phyloP scores from a whole-genome alignment of 495 filamentous ascomycete genomes.

The Tetracladium setigerum region DNA sequence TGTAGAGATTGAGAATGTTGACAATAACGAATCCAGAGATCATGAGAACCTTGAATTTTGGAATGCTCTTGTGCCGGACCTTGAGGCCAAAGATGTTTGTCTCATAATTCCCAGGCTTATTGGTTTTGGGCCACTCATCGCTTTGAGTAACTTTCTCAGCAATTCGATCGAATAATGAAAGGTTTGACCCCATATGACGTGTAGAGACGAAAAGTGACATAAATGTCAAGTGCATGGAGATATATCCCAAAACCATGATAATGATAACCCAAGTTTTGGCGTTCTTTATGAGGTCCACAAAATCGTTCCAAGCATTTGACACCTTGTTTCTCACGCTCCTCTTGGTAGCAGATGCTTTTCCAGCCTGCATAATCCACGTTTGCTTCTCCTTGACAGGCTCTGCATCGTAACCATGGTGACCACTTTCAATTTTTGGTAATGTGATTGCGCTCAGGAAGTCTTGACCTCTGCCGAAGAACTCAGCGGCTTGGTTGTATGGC shows the following conservation, averaged over 20 bases:
- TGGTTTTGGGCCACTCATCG: slow-evolving; percentile 76
- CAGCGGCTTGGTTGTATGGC: slow-evolving; percentile 63
- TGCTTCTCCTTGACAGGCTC: slow-evolving; percentile 43
- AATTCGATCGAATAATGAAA: slow-evolving; percentile 94
- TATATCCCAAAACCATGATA: slow-evolving; percentile 94
- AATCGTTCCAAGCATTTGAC: slow-evolving; percentile 78
- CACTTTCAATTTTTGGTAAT: slow-evolving; percentile 51
- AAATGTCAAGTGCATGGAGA: slow-evolving; percentile 98
- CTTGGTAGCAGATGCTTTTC: slow-evolving; percentile 51
- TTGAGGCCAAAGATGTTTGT: slow-evolving; percentile 77
- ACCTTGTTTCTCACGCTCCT: slow-evolving; percentile 54
- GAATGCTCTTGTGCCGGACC: slow-evolving; percentile 77
- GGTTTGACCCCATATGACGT: slow-evolving; percentile 91
- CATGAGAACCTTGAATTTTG: slow-evolving; percentile 96
- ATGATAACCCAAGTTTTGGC: slow-evolving; percentile 93
- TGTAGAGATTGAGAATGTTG: slow-evolving; percentile 80
- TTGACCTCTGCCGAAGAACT: too few relatives aligned
- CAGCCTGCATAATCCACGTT: slow-evolving; percentile 92
- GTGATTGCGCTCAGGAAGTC: slow-evolving; percentile 60
- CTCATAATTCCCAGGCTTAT: slow-evolving; percentile 33
- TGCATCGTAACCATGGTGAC: slow-evolving; percentile 35
- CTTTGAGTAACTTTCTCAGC: slow-evolving; percentile 91
- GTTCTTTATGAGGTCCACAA: slow-evolving; percentile 87
- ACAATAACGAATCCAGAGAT: slow-evolving; percentile 82
- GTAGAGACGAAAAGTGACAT: slow-evolving; percentile 96